Percentiles rank a stretch among this genome's conserved stretches.
phyloP scores from a whole-genome alignment of 345 rosid genomes.

The Citrus glauca region DNA sequence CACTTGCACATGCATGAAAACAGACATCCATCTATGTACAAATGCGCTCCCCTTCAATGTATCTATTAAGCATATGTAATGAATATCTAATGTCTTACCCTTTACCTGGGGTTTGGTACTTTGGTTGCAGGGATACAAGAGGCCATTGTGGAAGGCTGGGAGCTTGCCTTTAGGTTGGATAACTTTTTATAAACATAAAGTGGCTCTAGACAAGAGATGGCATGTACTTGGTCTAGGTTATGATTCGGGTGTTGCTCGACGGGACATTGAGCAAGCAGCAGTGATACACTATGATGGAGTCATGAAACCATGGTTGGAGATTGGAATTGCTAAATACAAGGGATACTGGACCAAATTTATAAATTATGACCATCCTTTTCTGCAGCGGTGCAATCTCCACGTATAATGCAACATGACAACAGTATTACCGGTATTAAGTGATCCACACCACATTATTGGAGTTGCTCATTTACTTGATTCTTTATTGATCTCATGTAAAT shows the following conservation, averaged over 20 bases:
- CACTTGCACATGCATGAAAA: background rate
- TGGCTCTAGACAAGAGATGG: constrained; percentile 78
- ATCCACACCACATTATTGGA: constrained; percentile 5
- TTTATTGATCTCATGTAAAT: constrained; percentile 33
- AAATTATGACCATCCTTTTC: constrained; percentile 41
- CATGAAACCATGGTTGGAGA: constrained; percentile 96
- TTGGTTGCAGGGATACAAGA: constrained; percentile 53
- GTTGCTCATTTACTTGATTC: constrained; percentile 28
- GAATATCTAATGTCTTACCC: background rate
- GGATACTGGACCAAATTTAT: constrained; percentile 68
- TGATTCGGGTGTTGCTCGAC: constrained; percentile 40
- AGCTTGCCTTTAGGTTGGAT: constrained; percentile 88
- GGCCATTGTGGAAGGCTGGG: constrained; percentile 67
- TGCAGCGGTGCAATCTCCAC: constrained; percentile 73
- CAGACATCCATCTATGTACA: background rate
- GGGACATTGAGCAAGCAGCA: constrained; percentile 60
- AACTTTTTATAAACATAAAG: constrained; percentile 69
- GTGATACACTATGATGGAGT: constrained; percentile 87
- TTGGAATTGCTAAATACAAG: constrained; percentile 67
- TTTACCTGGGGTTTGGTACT: constrained; percentile 3
- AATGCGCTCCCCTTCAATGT: background rate
- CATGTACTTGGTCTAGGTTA: constrained; percentile 79
- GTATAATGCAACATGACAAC: constrained; percentile 23
- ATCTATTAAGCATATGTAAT: background rate
- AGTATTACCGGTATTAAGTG: constrained; percentile 4